Evolutionary conservation across 139 green algal genomes (phyloP), one percentile per base, ranked within the genome.

Genomic region (Chlorella vulgaris): DNA sequence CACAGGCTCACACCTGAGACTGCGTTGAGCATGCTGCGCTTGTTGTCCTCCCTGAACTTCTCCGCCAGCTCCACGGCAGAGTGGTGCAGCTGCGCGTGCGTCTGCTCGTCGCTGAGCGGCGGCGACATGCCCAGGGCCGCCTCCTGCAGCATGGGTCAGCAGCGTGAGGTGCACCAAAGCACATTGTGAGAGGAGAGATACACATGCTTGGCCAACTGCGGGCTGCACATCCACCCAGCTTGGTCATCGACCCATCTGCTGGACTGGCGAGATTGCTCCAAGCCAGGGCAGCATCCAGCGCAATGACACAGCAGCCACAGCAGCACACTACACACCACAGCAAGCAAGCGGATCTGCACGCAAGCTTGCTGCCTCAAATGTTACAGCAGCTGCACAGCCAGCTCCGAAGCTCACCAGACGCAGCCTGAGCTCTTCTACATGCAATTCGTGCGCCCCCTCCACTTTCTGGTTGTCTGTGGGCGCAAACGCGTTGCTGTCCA

Each of bases 391-490:
- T 55, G 47, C 47, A 15, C 10, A 55, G 15, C 47, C 10, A 55
- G 15, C 47, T 31, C 55, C 28, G 55, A 5, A 5, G n/a, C 90
- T 86, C 50, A 96, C 91, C 86, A 98, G 91, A 38, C 90, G 89
- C 65, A 98, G 58, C 2, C 93, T 89, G 47, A 93, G 69, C 88
- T 97, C 94, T 81, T 97, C 91, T 24, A 92, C 61, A 74, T 97
- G 90, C 51, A 98, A 79, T 33, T 89, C 82, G 35, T 87, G 24
- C 0, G 87, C 89, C 5, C 89, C 93, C 81, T 94, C 92, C 13
- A 85, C 61, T 83, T 96, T 96, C 78, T 96, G 89, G 19, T 79
- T 67, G 51, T 93, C 92, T 0, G 76, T 91, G 79, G 95, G 85
- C 10, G 86, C 91, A 89, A 97, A 96, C 35, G 86, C 87, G 28